These are phyloP conservation scores for Gautieria morchelliformis DNA, from an alignment of 768 basidiomycete species.

Conservation along the genomic window DNA sequence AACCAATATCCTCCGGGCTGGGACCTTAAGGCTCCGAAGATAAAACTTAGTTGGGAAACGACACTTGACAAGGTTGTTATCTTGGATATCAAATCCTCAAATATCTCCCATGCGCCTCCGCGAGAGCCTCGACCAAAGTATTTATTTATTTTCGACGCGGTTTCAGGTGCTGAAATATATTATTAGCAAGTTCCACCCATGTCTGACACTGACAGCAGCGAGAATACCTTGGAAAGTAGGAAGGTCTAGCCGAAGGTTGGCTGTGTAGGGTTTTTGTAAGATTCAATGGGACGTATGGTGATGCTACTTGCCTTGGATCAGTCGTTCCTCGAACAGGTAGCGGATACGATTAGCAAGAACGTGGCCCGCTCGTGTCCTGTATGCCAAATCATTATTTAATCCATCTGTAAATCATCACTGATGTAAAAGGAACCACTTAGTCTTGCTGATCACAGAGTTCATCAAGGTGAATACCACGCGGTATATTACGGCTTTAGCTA, in stretches of 20 bases:
- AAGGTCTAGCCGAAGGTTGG: background rate
- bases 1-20: constrained; percentile 25
- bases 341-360: background rate
- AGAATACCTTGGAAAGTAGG: constrained; percentile 4
- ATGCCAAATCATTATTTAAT: background rate
- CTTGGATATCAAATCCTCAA: background rate
- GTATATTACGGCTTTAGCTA: background rate
- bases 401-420: no score
- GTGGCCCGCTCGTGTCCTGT: background rate
- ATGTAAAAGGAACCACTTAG: background rate
- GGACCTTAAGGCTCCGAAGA: background rate
- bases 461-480: background rate
- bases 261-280: background rate
- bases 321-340: background rate
- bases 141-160: background rate
- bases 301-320: background rate
- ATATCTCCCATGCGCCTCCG: background rate
- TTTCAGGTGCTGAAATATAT: background rate
- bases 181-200: background rate
- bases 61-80: background rate
- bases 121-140: background rate
- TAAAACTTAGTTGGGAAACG: constrained; percentile 1
- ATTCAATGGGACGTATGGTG: background rate
- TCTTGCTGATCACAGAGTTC: background rate
- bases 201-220: background rate